Percentiles rank a stretch among this genome's conserved stretches.
Conservation (phyloP, 306 rosid species). For the Dalbergia oliveri region DNA sequence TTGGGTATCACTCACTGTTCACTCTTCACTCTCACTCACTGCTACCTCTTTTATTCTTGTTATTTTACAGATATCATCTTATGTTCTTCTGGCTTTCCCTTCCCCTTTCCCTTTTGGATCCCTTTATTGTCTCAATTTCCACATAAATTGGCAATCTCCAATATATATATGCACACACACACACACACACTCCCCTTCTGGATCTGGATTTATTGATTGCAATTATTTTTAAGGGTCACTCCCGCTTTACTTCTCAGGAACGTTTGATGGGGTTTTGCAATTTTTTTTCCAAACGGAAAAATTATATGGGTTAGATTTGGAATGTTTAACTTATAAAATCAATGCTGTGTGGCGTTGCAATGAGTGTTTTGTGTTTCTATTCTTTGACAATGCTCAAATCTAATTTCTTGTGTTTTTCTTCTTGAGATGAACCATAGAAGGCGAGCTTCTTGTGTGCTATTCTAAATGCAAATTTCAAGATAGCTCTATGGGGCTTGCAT, state of each 20-base stretch:
- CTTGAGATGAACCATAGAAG: slow-evolving; percentile 48
- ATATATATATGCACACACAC: neutral
- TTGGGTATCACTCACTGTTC: slow-evolving; percentile 30
- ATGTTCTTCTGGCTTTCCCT: neutral
- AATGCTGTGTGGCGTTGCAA: slow-evolving; percentile 7
- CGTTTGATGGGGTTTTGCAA: neutral
- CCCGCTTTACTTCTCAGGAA: neutral
- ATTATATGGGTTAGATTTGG: slow-evolving; percentile 8
- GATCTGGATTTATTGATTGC: slow-evolving; percentile 47
- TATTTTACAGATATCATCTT: neutral
- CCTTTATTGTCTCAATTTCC: neutral
- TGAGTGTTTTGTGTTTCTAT: slow-evolving; percentile 33
- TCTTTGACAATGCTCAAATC: slow-evolving; percentile 31
- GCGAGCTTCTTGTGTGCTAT: slow-evolving; percentile 42
- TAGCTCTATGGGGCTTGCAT: slow-evolving; percentile 49
- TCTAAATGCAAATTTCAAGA: slow-evolving; percentile 38
- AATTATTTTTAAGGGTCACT: neutral
- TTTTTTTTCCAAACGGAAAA: slow-evolving; percentile 8
- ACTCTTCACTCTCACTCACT: slow-evolving; percentile 4
- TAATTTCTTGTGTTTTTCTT: slow-evolving; percentile 45
- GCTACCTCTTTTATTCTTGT: neutral
- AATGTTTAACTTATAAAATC: slow-evolving; percentile 11
- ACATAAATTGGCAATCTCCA: slow-evolving; percentile 12
- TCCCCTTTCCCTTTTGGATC: neutral
- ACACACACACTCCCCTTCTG: slow-evolving; percentile 1